phyloP scores from a whole-genome alignment of 495 filamentous ascomycete genomes.

The Xylaria intraflava region DNA sequence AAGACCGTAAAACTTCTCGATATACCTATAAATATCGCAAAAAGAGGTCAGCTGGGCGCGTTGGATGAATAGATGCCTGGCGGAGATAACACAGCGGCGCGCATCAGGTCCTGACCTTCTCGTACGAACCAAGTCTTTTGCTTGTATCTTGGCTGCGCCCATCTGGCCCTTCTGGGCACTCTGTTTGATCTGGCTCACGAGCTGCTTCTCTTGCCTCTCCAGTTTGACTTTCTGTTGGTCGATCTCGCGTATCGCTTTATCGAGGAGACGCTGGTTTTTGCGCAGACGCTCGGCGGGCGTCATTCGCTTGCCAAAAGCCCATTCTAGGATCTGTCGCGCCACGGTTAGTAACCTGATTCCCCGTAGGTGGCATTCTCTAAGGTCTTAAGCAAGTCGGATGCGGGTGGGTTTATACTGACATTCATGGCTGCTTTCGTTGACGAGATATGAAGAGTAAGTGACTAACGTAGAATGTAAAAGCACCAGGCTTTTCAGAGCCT shows the following conservation, averaged over 20 bases:
- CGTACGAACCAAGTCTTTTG: constrained; percentile 91
- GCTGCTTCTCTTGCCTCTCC: constrained; percentile 96
- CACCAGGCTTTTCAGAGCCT: not conserved
- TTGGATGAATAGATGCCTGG: not conserved
- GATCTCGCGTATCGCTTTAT: constrained; percentile 93
- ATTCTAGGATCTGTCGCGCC: constrained; percentile 73
- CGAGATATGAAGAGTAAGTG: not conserved
- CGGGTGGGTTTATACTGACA: not conserved
- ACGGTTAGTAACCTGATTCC: constrained; percentile 16
- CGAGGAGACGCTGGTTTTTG: constrained; percentile 92
- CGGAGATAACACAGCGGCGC: not conserved
- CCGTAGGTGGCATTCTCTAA: not conserved
- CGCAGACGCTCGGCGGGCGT: constrained; percentile 92
- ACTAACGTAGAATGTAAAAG: too few relatives aligned
- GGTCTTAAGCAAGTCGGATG: not conserved
- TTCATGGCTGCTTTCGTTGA: constrained; percentile 3
- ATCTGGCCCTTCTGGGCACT: constrained; percentile 96
- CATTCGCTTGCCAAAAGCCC: constrained; percentile 98
- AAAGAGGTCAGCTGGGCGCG: constrained; percentile 3
- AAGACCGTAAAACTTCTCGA: constrained; percentile 98
- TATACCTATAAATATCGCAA: constrained; percentile 55
- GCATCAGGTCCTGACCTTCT: constrained; percentile 52
- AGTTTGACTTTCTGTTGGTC: constrained; percentile 91
- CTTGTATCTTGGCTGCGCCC: constrained; percentile 93
- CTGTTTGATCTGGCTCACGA: constrained; percentile 92